Percentiles rank a stretch among this genome's conserved stretches.
Conservation (phyloP, 2,329 filamentous ascomycete species). For the Leptodontidium sp. region DNA sequence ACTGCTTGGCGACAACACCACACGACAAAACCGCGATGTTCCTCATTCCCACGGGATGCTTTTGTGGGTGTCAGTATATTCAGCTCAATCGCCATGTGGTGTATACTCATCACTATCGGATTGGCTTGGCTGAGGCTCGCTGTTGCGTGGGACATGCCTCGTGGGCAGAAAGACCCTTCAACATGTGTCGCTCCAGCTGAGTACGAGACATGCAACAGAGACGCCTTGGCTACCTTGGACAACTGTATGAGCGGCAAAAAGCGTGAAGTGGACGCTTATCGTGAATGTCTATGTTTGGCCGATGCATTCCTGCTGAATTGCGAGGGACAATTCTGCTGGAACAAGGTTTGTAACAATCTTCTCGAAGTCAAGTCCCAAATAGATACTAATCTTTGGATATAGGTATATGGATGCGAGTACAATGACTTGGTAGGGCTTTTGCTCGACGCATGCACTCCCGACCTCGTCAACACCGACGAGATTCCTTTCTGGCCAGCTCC, state of each 20-base stretch:
- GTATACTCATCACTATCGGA: not conserved
- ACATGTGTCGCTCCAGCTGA: constrained; percentile 1
- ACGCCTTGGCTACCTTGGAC: not conserved
- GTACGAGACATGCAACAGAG: not conserved
- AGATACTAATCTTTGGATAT: not conserved
- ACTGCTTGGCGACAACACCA: not conserved
- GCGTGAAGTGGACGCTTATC: not conserved
- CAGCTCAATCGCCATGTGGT: not conserved
- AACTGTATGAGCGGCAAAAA: not conserved
- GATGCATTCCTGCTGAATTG: not conserved
- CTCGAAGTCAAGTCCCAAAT: not conserved
- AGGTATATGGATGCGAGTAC: constrained; percentile 1
- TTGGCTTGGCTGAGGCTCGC: not conserved
- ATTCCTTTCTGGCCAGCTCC: constrained; percentile 6
- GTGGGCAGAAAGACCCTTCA: not conserved
- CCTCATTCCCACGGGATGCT: not conserved
- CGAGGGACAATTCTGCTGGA: not conserved
- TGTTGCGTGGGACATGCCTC: not conserved
- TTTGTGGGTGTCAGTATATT: not conserved
- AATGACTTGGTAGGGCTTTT: not conserved
- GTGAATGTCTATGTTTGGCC: not conserved
- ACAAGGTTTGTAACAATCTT: not conserved
- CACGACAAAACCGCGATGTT: not conserved
- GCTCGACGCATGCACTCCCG: not conserved
- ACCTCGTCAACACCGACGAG: not conserved